Evolutionary conservation across 306 rosid genomes (phyloP).

Genomic region (Abrus pulchellus): DNA sequence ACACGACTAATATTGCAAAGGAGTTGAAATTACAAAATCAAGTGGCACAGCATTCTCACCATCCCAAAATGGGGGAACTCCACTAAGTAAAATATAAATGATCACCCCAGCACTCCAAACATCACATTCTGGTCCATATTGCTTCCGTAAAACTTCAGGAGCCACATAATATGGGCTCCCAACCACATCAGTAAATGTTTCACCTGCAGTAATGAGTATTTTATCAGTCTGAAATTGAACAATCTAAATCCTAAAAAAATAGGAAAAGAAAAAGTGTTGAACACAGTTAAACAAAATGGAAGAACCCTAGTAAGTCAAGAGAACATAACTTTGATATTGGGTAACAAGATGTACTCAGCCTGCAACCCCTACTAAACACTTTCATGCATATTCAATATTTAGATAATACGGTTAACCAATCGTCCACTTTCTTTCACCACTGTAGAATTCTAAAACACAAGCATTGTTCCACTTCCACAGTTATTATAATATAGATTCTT

Average conservation of each 20-base stretch:
- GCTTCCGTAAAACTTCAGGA: constrained; percentile 92
- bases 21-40: constrained; percentile 26
- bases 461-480: not conserved
- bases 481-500: not conserved
- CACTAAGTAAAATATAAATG: constrained; percentile 87
- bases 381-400: constrained; percentile 20
- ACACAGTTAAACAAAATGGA: constrained; percentile 9
- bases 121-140: constrained; percentile 90
- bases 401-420: constrained; percentile 1
- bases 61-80: constrained; percentile 99
- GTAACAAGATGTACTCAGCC: constrained; percentile 28
- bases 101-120: constrained; percentile 99
- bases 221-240: constrained; percentile 40
- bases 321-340: constrained; percentile 4
- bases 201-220: constrained; percentile 67
- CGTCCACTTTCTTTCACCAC: constrained; percentile 28
- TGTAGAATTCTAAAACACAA: not conserved
- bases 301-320: constrained; percentile 20
- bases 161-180: constrained; percentile 99
- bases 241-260: constrained; percentile 12
- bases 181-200: constrained; percentile 87
- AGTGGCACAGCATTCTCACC: constrained; percentile 66
- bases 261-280: not conserved
- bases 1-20: constrained; percentile 2
- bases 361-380: constrained; percentile 30